These are phyloP conservation scores for Carex littledalei DNA, from an alignment of 176 grass and related monocot genomes.

Conservation along the genomic window DNA sequence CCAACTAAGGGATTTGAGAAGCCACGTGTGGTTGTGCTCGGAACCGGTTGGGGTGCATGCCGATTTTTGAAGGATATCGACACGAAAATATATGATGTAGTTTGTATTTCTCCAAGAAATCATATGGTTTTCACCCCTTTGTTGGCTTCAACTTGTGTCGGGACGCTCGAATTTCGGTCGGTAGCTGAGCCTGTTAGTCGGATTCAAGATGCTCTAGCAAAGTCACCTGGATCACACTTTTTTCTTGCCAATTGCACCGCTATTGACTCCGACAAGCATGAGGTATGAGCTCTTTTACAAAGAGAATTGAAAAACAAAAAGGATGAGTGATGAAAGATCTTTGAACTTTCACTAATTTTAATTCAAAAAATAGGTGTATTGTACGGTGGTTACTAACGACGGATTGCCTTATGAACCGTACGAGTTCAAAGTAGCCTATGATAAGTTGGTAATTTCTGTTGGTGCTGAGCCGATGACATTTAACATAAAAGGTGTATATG, in stretches of 20 bases:
- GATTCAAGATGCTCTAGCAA: conserved; percentile 71
- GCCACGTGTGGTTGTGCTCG: conserved; percentile 71
- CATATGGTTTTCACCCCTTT: conserved; percentile 99
- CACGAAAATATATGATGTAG: conserved; percentile 66
- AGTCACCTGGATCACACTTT: conserved; percentile 65
- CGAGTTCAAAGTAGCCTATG: conserved; percentile 72
- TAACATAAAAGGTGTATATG: conserved; percentile 75
- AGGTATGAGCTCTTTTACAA: conserved; percentile 22
- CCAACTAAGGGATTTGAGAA: conserved; percentile 55
- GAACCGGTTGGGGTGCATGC: conserved; percentile 87
- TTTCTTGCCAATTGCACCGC: conserved; percentile 55
- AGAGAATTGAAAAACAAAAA: not conserved
- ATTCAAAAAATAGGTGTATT: conserved; percentile 35
- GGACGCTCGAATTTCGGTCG: conserved; percentile 83
- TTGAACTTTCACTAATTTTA: not conserved
- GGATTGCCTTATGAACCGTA: conserved; percentile 42
- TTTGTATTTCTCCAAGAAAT: conserved; percentile 90
- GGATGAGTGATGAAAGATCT: not conserved
- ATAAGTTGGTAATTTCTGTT: conserved; percentile 92
- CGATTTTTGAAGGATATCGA: conserved; percentile 79
- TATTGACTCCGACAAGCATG: conserved; percentile 56
- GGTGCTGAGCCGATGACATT: conserved; percentile 83
- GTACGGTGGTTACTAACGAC: conserved; percentile 31
- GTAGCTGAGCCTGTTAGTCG: conserved; percentile 81
- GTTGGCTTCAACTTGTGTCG: conserved; percentile 86